Percentiles rank a stretch among this genome's conserved stretches.
Evolutionary conservation across 129 eudicot genomes (phyloP).

Genomic region (Logfia minima): DNA sequence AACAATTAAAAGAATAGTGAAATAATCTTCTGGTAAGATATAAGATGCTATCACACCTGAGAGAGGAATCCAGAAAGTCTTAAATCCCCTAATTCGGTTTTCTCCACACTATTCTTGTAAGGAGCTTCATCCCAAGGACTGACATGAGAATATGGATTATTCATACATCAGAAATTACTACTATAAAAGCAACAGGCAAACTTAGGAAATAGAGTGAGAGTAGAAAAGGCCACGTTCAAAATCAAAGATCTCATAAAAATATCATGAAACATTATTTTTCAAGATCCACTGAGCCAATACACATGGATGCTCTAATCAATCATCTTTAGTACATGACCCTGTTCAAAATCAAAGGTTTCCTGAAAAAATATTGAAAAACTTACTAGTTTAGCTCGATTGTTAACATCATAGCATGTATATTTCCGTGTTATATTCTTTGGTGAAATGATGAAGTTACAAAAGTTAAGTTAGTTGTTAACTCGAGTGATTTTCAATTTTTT

Average conservation of each 20-base stretch:
- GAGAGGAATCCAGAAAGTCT: conserved; percentile 77
- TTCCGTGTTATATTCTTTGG: not conserved
- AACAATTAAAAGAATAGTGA: not conserved
- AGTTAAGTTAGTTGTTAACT: not conserved
- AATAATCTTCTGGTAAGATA: not conserved
- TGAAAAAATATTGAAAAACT: not conserved
- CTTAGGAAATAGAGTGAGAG: not conserved
- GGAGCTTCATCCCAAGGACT: conserved; percentile 94
- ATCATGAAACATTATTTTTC: not conserved
- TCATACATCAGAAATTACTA: conserved; percentile 18
- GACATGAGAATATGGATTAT: conserved; percentile 24
- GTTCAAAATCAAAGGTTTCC: not conserved
- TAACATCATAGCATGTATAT: conserved; percentile 17
- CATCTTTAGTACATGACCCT: not conserved
- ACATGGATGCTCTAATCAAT: not conserved
- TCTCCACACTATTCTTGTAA: conserved; percentile 68
- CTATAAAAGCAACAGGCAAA: not conserved
- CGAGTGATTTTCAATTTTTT: not conserved
- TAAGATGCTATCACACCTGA: conserved; percentile 45
- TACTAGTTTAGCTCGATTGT: conserved; percentile 15
- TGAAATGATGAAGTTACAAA: conserved; percentile 3
- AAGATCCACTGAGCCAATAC: not conserved
- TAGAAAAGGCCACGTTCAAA: not conserved
- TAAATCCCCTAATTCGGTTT: conserved; percentile 65
- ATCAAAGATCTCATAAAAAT: not conserved